Conservation (phyloP, 164 flowering plant species). For the Magnolia officinalis region DNA sequence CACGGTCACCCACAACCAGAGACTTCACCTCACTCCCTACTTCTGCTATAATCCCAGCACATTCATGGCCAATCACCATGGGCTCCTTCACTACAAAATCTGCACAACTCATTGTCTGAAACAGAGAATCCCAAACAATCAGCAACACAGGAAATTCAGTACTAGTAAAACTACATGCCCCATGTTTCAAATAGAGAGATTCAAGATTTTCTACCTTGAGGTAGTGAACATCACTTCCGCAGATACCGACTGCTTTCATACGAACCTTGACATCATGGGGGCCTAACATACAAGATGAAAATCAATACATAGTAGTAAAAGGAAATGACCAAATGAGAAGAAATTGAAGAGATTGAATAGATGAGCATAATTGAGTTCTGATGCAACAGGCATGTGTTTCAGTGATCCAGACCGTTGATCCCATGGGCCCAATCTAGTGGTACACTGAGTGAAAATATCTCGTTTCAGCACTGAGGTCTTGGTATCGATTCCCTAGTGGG, state of each 20-base stretch:
- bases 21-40: conserved; percentile 72
- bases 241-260: conserved; percentile 96
- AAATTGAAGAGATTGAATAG: too few relatives aligned
- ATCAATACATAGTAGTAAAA: not conserved
- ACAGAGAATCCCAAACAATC: conserved; percentile 2
- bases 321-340: too few relatives aligned
- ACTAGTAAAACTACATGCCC: not conserved
- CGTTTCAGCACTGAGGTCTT: too few relatives aligned
- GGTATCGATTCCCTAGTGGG: too few relatives aligned
- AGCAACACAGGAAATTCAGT: not conserved
- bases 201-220: conserved; percentile 46
- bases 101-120: conserved; percentile 63
- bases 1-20: conserved; percentile 71
- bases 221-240: conserved; percentile 98
- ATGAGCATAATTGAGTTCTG: not conserved
- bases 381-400: not conserved
- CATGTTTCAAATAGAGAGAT: too few relatives aligned
- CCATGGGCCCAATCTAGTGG: not conserved
- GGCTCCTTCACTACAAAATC: conserved; percentile 79
- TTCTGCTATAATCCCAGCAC: conserved; percentile 88
- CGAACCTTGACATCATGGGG: conserved; percentile 77
- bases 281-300: conserved; percentile 32
- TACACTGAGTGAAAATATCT: too few relatives aligned
- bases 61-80: conserved; percentile 98
- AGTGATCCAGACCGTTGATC: not conserved